Percentiles rank a stretch among this genome's conserved stretches.
Conservation (phyloP, 2,329 filamentous ascomycete species). For the Cucurbitaria berberidis region DNA sequence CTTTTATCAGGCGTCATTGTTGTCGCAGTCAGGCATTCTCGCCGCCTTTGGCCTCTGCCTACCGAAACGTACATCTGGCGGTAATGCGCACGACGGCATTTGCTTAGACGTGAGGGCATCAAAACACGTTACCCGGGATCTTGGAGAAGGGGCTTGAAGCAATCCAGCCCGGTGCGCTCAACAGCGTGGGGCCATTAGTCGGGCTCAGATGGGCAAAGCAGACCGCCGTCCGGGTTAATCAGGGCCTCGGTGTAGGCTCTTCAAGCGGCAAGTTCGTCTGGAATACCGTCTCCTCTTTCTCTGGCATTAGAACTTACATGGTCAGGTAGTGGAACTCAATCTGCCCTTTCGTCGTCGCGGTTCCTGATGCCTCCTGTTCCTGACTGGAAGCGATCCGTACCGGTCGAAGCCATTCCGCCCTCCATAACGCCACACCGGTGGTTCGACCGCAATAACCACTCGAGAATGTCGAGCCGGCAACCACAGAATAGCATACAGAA, state of each 20-base stretch:
- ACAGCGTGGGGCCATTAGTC: too few species aligned
- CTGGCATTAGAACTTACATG: too few species aligned
- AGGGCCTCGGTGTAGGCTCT: too few species aligned
- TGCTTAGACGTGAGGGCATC: background rate
- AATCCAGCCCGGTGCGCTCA: background rate
- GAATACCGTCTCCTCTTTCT: background rate
- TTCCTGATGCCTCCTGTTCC: background rate
- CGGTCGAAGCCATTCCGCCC: background rate
- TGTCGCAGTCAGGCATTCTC: background rate
- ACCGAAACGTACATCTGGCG: background rate
- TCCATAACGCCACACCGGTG: background rate
- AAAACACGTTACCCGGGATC: background rate
- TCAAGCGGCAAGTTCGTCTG: background rate
- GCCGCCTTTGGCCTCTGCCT: background rate
- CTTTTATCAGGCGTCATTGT: background rate
- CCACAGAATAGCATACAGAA: background rate
- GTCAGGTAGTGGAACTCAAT: too few species aligned
- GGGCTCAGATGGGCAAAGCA: too few species aligned
- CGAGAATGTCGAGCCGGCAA: background rate
- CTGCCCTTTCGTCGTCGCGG: background rate
- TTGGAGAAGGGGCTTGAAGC: background rate
- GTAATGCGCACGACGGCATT: background rate
- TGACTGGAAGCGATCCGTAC: background rate
- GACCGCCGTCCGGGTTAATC: too few species aligned
- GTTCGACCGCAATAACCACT: background rate